These are phyloP conservation scores for Trypanosoma lewisi DNA, from an alignment of 208 protist genomes.

Conservation along the genomic window DNA sequence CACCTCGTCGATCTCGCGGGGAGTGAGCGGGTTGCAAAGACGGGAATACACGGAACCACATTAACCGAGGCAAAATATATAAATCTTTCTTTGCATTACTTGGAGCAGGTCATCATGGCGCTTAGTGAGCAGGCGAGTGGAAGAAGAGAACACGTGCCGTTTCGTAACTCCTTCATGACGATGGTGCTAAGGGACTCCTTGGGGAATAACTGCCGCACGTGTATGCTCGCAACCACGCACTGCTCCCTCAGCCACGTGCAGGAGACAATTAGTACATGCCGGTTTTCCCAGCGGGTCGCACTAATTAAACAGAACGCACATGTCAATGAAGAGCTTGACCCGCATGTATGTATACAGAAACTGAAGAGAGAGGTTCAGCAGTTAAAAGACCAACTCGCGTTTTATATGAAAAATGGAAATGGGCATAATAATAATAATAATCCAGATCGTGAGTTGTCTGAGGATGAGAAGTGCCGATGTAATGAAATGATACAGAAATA, in stretches of 20 bases:
- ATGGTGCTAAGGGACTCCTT: conserved; percentile 92
- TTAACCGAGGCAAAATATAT: conserved; percentile 89
- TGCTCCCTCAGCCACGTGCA: conserved; percentile 46
- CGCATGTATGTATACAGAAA: conserved; percentile 80
- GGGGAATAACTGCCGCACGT: conserved; percentile 95
- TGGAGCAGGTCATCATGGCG: conserved; percentile 86
- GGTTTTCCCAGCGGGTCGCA: conserved; percentile 89
- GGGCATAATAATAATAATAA: too few relatives aligned
- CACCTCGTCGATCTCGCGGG: conserved; percentile 93
- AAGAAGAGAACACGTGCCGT: conserved; percentile 91
- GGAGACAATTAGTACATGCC: conserved; percentile 90
- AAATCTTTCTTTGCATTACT: conserved; percentile 89
- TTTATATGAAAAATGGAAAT: conserved; percentile 59
- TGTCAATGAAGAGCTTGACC: conserved; percentile 91
- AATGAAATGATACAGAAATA: conserved; percentile 63
- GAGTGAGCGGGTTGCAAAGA: conserved; percentile 87
- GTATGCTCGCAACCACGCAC: conserved; percentile 90
- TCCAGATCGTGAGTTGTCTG: conserved; percentile 54
- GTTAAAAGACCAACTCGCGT: conserved; percentile 85
- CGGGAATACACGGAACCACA: conserved; percentile 69
- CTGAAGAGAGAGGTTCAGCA: conserved; percentile 86
- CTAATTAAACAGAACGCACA: conserved; percentile 84
- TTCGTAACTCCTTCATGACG: conserved; percentile 94
- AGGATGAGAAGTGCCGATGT: conserved; percentile 75
- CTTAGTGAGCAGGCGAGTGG: conserved; percentile 80